Evolutionary conservation across 257 asterid species (phyloP).

Genomic region (Verbena officinalis): DNA sequence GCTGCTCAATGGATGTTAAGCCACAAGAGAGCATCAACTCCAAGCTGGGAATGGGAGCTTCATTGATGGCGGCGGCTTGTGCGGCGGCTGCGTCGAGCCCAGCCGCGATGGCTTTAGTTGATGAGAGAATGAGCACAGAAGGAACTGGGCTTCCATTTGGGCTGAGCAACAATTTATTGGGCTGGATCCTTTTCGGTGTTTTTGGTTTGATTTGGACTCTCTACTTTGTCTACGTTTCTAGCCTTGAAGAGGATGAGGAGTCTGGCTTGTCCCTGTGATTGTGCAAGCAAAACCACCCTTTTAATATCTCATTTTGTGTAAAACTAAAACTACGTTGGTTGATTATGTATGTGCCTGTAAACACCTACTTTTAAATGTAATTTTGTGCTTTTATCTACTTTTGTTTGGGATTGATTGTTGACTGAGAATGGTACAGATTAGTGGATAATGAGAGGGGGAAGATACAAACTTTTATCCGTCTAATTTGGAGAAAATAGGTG

Average conservation of each 20-base stretch:
- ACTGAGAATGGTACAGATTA: too few species aligned
- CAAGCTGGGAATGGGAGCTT: slow-evolving; percentile 63
- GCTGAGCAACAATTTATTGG: slow-evolving; percentile 84
- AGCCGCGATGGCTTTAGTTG: slow-evolving; percentile 87
- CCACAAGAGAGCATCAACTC: slow-evolving; percentile 41
- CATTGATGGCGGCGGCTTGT: slow-evolving; percentile 61
- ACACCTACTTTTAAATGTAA: slow-evolving; percentile 28
- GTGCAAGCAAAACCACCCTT: background rate
- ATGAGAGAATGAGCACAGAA: slow-evolving; percentile 93
- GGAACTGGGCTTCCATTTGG: slow-evolving; percentile 98
- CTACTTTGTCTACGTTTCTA: slow-evolving; percentile 54
- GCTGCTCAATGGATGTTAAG: slow-evolving; percentile 67
- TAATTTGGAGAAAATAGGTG: too few species aligned
- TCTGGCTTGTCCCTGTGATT: slow-evolving; percentile 82
- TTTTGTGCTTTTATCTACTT: background rate
- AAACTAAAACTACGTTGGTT: too few species aligned
- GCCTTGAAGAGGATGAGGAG: slow-evolving; percentile 90
- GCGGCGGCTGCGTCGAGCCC: slow-evolving; percentile 75
- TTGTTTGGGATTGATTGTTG: background rate
- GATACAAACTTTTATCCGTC: too few species aligned
- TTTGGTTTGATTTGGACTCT: slow-evolving; percentile 84
- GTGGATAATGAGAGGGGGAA: background rate
- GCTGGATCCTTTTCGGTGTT: slow-evolving; percentile 80
- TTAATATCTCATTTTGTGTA: slow-evolving; percentile 12
- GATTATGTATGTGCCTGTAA: slow-evolving; percentile 32